phyloP scores from a whole-genome alignment of 73 alveolate species.

The Uronychia setigera region DNA sequence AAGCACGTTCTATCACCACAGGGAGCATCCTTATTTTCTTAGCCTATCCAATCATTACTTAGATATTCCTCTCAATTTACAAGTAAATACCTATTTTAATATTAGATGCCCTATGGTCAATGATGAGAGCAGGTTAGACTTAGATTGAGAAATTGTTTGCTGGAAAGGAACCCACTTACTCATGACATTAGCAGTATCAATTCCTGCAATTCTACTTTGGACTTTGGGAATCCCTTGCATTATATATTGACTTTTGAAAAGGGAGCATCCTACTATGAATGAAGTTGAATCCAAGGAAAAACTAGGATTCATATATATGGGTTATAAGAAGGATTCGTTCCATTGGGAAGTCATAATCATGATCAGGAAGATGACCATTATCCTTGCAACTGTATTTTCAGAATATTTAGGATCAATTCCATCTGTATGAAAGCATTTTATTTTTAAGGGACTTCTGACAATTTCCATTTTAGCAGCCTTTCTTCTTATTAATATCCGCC shows the following conservation, averaged over 20 bases:
- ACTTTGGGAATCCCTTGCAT: conserved; percentile 68
- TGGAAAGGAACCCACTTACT: conserved; percentile 39
- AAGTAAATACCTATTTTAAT: no score
- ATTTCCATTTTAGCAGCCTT: conserved; percentile 29
- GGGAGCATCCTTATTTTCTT: no score
- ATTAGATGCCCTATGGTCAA: no score
- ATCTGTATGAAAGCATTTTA: no score
- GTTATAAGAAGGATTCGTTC: conserved; percentile 60
- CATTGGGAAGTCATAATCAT: conserved; percentile 72
- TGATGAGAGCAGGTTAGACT: conserved; percentile 31
- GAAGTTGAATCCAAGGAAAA: conserved; percentile 42
- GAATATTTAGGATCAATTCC: conserved; percentile 28
- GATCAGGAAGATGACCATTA: conserved; percentile 50
- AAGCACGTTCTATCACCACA: no score
- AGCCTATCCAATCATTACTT: no score
- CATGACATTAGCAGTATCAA: conserved; percentile 40
- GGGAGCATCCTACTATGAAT: conserved; percentile 22
- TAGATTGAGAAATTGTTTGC: conserved; percentile 45
- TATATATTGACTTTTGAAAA: conserved; percentile 28
- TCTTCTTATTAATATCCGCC: conserved; percentile 19
- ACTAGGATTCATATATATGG: conserved; percentile 70
- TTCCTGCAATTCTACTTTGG: conserved; percentile 68
- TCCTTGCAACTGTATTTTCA: conserved; percentile 50
- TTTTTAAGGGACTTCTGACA: conserved; percentile 59
- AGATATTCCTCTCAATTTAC: no score